These are phyloP conservation scores for Chamaenerion angustifolium DNA, from an alignment of 345 rosid species.

Conservation along the genomic window DNA sequence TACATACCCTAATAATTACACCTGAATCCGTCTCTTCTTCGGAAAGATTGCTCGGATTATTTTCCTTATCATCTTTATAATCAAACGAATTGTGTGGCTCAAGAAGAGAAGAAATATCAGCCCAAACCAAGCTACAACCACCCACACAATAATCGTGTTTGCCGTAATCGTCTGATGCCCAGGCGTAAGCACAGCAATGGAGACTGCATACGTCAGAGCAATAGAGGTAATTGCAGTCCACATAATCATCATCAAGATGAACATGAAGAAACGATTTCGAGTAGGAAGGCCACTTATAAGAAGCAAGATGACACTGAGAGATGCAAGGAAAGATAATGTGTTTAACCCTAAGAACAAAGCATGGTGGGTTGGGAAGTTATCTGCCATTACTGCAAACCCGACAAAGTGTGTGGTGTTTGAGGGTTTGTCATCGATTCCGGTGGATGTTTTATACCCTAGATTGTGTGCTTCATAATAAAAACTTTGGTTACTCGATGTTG, in stretches of 20 bases:
- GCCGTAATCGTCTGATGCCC: too few relatives aligned
- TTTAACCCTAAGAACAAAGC: not conserved
- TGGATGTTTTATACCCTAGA: not conserved
- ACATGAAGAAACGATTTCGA: not conserved
- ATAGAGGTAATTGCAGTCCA: not conserved
- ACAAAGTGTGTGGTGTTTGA: not conserved
- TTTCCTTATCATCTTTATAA: not conserved
- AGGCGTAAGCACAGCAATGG: not conserved
- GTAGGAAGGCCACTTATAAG: not conserved
- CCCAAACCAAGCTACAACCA: not conserved
- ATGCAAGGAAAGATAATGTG: constrained; percentile 5
- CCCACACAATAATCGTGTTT: too few relatives aligned
- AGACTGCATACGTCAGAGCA: not conserved
- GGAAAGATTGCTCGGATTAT: not conserved
- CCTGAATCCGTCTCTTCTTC: not conserved
- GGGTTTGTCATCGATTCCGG: too few relatives aligned
- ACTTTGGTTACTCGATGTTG: not conserved
- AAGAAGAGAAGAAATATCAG: not conserved
- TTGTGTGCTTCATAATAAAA: too few relatives aligned
- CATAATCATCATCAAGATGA: not conserved
- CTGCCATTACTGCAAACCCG: constrained; percentile 1
- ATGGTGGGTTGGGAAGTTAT: not conserved
- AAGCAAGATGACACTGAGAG: not conserved
- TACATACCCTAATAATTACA: too few relatives aligned
- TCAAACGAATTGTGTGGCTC: not conserved